A percentile compares a stretch with the other conserved stretches of the same genome.
Evolutionary conservation across 495 filamentous ascomycete species (phyloP).

Genomic region (Tuber microsphaerosporum): DNA sequence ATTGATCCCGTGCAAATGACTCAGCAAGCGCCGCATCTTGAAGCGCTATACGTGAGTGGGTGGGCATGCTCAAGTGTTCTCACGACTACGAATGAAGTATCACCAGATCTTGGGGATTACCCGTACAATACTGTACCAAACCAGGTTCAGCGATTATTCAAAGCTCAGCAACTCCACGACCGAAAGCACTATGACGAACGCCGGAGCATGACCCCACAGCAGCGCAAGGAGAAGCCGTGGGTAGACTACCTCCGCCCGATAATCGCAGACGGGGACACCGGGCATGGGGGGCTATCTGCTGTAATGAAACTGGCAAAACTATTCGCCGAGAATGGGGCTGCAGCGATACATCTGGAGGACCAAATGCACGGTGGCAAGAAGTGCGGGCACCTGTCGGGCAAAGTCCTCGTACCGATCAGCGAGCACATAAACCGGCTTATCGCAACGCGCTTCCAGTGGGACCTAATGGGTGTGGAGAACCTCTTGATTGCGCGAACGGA

Average conservation of each 20-base stretch:
- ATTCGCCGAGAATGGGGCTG: slow-evolving; percentile 96
- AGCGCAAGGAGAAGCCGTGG: slow-evolving; percentile 69
- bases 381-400: slow-evolving; percentile 92
- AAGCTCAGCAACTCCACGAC: slow-evolving; percentile 94
- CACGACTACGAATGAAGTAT: slow-evolving; percentile 92
- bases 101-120: slow-evolving; percentile 94
- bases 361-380: slow-evolving; percentile 98
- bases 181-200: slow-evolving; percentile 86
- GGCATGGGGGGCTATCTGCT: slow-evolving; percentile 81
- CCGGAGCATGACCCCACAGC: slow-evolving; percentile 62
- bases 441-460: slow-evolving; percentile 93
- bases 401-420: slow-evolving; percentile 86
- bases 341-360: slow-evolving; percentile 95
- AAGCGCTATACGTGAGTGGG: slow-evolving; percentile 89
- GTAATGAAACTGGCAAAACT: slow-evolving; percentile 96
- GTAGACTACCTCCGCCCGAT: slow-evolving; percentile 90
- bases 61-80: slow-evolving; percentile 94
- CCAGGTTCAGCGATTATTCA: slow-evolving; percentile 90
- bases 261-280: slow-evolving; percentile 95
- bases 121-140: slow-evolving; percentile 98
- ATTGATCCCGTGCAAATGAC: slow-evolving; percentile 99
- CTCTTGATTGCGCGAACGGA: slow-evolving; percentile 91
- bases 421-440: slow-evolving; percentile 94
- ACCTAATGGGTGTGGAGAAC: slow-evolving; percentile 92
- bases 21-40: slow-evolving; percentile 91